A percentile compares a stretch with the other conserved stretches of the same genome.
These are phyloP conservation scores for Spathaspora passalidarum DNA, from an alignment of 805 yeast species.

Conservation along the genomic window DNA sequence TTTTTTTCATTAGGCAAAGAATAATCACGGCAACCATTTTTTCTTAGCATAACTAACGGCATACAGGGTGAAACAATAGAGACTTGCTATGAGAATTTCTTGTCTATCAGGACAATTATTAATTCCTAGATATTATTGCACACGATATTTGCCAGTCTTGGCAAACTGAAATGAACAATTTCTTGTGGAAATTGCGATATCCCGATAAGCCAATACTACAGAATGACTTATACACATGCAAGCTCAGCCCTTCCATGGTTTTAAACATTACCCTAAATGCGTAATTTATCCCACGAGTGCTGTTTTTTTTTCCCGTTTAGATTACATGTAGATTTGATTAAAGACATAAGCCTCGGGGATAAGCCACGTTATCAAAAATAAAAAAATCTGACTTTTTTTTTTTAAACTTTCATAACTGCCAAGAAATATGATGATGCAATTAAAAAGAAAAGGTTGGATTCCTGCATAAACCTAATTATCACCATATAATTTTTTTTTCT, in stretches of 20 bases:
- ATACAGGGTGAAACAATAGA: neutral
- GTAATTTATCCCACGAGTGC: too few relatives aligned
- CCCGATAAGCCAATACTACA: too few relatives aligned
- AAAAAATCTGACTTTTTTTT: neutral
- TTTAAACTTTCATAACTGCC: neutral
- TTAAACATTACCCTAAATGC: too few relatives aligned
- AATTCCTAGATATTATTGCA: neutral
- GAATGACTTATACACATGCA: too few relatives aligned
- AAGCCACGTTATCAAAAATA: neutral
- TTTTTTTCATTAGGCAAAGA: neutral
- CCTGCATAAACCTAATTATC: neutral
- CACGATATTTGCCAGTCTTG: neutral
- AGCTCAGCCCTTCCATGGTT: too few relatives aligned
- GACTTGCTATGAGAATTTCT: neutral
- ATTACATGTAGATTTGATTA: neutral
- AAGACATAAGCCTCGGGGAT: neutral
- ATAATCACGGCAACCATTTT: neutral
- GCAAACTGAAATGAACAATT: neutral
- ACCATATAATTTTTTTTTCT: neutral
- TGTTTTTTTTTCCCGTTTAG: neutral
- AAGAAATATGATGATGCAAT: neutral
- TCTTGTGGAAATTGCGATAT: neutral
- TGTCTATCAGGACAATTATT: neutral
- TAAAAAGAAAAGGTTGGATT: neutral
- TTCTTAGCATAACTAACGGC: neutral